phyloP scores from a whole-genome alignment of 2,329 filamentous ascomycete species.

The Neofusicoccum sp. region DNA sequence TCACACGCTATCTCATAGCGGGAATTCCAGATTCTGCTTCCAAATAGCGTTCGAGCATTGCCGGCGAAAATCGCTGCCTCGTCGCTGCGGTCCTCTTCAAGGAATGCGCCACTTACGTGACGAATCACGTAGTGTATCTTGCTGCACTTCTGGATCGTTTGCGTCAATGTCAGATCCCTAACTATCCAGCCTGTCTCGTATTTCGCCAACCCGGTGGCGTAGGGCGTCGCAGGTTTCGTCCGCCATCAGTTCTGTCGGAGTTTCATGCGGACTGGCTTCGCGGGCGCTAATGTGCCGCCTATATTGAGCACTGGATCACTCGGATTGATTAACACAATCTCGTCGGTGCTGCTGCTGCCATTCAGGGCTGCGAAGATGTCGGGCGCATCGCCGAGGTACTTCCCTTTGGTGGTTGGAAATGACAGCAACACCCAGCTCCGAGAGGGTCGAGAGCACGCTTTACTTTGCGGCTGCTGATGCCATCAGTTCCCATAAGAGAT shows the following conservation, averaged over 20 bases:
- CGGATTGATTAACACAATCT: neutral
- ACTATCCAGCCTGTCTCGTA: slow-evolving; percentile 38
- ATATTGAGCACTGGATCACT: neutral
- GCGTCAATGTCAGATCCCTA: slow-evolving; percentile 32
- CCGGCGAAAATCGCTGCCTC: too few species aligned
- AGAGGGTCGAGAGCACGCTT: slow-evolving; percentile 31
- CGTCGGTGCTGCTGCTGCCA: slow-evolving; percentile 16
- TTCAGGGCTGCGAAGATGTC: slow-evolving; percentile 32
- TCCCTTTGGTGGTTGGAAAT: slow-evolving; percentile 35
- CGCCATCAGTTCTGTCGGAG: neutral
- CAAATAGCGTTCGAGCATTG: too few species aligned
- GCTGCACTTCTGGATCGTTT: slow-evolving; percentile 30
- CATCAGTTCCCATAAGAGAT: too few species aligned
- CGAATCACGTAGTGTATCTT: slow-evolving; percentile 28
- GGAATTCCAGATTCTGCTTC: too few species aligned
- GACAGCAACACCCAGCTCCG: slow-evolving; percentile 32
- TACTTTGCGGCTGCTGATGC: slow-evolving; percentile 30
- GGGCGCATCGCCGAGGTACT: slow-evolving; percentile 33
- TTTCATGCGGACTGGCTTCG: neutral
- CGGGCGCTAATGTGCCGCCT: neutral
- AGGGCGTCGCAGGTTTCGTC: neutral
- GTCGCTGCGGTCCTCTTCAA: too few species aligned
- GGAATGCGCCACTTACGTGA: neutral
- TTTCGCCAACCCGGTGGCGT: neutral
- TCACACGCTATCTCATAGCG: too few species aligned